Percentiles rank a stretch among this genome's conserved stretches.
Evolutionary conservation across 208 protist species (phyloP).

Genomic region (Borovskyia barvae): DNA sequence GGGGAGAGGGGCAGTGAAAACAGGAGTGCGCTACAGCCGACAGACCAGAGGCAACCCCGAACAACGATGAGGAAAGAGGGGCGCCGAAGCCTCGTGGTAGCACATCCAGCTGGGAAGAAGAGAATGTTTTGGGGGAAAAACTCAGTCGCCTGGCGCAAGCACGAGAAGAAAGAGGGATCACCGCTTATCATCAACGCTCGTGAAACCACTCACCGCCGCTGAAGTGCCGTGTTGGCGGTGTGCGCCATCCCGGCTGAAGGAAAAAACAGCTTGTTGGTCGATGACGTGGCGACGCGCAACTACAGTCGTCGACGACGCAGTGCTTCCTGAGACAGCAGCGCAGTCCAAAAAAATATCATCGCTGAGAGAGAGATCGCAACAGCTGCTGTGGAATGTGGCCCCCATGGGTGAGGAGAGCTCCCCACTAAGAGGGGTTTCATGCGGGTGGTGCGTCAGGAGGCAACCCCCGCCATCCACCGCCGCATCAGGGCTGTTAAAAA

Average conservation of each 20-base stretch:
- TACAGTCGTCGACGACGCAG: not conserved
- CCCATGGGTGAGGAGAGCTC: constrained; percentile 8
- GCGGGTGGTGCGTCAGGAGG: not conserved
- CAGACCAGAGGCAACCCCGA: too few species aligned
- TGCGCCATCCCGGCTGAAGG: constrained; percentile 26
- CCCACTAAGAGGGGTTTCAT: not conserved
- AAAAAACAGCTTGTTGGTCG: constrained; percentile 10
- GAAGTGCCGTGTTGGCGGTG: constrained; percentile 16
- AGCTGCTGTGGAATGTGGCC: constrained; percentile 16
- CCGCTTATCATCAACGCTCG: too few species aligned
- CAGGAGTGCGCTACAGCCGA: too few species aligned
- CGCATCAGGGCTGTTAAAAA: constrained; percentile 10
- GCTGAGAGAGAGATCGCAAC: constrained; percentile 22
- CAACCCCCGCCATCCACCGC: not conserved
- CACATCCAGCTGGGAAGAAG: too few species aligned
- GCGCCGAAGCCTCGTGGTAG: too few species aligned
- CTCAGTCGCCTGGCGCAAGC: too few species aligned
- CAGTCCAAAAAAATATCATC: constrained; percentile 12
- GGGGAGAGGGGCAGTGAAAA: too few species aligned
- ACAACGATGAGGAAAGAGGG: too few species aligned
- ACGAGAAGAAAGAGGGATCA: too few species aligned
- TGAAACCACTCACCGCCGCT: too few species aligned
- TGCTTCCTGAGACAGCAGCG: not conserved
- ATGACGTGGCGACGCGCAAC: constrained; percentile 12
- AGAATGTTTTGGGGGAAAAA: too few species aligned